A percentile compares a stretch with the other conserved stretches of the same genome.
Evolutionary conservation across 306 rosid genomes (phyloP).

Genomic region (Urtica urens): DNA sequence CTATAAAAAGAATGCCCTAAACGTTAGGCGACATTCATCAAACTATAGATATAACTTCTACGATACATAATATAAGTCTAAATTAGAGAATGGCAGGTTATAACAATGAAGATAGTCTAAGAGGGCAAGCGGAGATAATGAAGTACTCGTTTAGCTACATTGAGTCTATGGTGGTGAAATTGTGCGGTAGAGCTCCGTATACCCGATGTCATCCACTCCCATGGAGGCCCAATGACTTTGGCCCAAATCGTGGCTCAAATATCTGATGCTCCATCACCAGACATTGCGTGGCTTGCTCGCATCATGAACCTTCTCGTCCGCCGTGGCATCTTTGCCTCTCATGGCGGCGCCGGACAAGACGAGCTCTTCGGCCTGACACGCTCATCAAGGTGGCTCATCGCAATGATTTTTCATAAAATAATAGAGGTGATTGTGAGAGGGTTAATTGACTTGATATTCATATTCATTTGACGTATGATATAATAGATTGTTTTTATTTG

Average conservation of each 20-base stretch:
- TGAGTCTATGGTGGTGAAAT: conserved; percentile 22
- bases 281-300: conserved; percentile 22
- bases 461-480: too few species aligned
- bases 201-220: conserved; percentile 23
- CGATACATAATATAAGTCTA: too few species aligned
- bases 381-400: too few species aligned
- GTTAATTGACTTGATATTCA: too few species aligned
- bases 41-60: too few species aligned
- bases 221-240: conserved; percentile 9
- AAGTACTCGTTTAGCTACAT: background rate
- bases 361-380: conserved; percentile 14
- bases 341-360: conserved; percentile 13
- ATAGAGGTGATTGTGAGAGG: too few species aligned
- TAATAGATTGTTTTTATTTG: too few species aligned
- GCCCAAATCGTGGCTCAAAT: conserved; percentile 11
- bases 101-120: background rate
- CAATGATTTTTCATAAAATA: too few species aligned
- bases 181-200: conserved; percentile 26
- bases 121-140: background rate
- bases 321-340: conserved; percentile 20
- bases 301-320: conserved; percentile 28
- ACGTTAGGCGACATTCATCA: too few species aligned
- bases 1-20: too few species aligned
- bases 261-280: conserved; percentile 5
- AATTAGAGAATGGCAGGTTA: too few species aligned